Percentiles rank a stretch among this genome's conserved stretches.
Conservation (phyloP, 2,329 filamentous ascomycete species). For the Claviceps capensis region DNA sequence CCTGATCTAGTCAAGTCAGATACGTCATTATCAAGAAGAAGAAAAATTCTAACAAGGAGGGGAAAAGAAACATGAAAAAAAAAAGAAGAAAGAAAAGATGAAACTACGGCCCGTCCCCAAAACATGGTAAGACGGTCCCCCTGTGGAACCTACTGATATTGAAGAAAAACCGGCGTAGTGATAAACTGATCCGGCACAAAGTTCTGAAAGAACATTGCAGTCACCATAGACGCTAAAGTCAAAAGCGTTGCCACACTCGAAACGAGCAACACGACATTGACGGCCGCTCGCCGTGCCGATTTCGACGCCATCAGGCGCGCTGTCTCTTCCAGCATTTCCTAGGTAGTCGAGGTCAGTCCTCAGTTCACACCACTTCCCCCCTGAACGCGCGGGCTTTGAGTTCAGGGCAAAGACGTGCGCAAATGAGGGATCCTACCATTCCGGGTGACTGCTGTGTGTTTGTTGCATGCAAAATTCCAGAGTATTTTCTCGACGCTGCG, state of each 20-base stretch:
- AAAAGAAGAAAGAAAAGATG: not conserved
- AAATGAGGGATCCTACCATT: not conserved
- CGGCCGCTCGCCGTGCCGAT: constrained; percentile 33
- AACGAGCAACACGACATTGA: constrained; percentile 32
- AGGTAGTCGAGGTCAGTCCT: not conserved
- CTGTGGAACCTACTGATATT: constrained; percentile 37
- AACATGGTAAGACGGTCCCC: no score
- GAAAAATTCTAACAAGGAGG: not conserved
- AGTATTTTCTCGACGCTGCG: not conserved
- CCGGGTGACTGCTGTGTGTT: not conserved
- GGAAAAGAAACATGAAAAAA: no score
- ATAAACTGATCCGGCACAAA: constrained; percentile 43
- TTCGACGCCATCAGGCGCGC: constrained; percentile 33
- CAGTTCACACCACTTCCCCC: no score
- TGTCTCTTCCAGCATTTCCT: constrained; percentile 24
- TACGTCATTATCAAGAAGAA: constrained; percentile 4
- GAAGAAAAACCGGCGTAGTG: constrained; percentile 38
- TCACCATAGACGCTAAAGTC: constrained; percentile 32
- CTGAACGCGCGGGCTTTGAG: no score
- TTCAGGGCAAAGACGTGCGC: not conserved
- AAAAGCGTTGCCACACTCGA: constrained; percentile 30
- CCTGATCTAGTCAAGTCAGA: constrained; percentile 25
- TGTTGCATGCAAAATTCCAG: not conserved
- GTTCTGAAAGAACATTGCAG: constrained; percentile 40
- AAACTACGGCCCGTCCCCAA: not conserved